Evolutionary conservation across 179 eudicot species (phyloP), one percentile per base, ranked within the genome.

Genomic region (Gypsophila paniculata): DNA sequence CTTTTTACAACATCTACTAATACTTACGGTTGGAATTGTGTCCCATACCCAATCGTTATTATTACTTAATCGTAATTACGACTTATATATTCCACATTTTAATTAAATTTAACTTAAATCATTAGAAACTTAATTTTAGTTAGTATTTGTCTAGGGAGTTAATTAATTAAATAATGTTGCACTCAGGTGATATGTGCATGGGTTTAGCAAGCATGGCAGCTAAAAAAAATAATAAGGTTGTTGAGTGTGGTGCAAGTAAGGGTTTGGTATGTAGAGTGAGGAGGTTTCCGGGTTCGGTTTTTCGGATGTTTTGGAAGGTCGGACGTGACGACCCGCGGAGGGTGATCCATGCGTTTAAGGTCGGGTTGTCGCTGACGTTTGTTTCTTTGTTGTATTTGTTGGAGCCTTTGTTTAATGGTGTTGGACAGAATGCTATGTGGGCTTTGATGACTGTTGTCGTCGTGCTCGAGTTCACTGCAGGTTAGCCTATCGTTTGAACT

Each of bases 371-470:
- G 0, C 65, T 94, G 65, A 88, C 99, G 36, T 62, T 91, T 77
- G 97, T 91, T 26, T 89, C 99, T 0, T 73, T 94, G 83, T 46
- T 94, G 38, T 94, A 91, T 57, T 72, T 91, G 42, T 22, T 91
- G 61, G 89, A 90, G 78, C 92, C 99, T 38, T 82, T 91, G 77
- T 87, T 84, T 65, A 52, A 85, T 64, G 86, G 84, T 1, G 75
- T 94, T 54, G 99, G 96, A 15, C 79, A 83, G 29, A 89, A 85
- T 75, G 91, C 93, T 10, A 86, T 91, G 17, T 91, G 97, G 99
- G 99, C 99, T 62, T 86, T 94, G 78, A 89, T 94, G 92, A 94
- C 99, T 29, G 99, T 94, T 7, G 99, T 91, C 1, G 89, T 94
- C 22, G 99, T 94, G 39, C 96, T 94, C 46, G 97, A 94, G 78